Evolutionary conservation across 2,329 filamentous ascomycete genomes (phyloP), one percentile per base, ranked within the genome.

Genomic region (Nemania sp.): DNA sequence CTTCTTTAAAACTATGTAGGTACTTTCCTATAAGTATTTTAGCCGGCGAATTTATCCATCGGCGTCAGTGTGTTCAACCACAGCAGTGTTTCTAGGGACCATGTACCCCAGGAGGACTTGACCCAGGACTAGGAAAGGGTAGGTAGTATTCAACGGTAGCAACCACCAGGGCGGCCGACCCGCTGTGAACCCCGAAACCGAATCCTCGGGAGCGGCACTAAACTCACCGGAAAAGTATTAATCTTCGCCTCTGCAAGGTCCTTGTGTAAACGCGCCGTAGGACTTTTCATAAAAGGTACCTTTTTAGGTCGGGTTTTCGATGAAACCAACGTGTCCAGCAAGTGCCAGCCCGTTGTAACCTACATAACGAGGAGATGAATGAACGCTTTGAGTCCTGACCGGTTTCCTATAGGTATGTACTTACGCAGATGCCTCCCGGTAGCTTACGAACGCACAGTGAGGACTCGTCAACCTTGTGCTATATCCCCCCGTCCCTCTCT

Each of bases 171-270:
- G 29, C 22, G 49, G 45, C 57, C 15, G 32, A 67, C 52, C 27
- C 38, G 56, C 64, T 32, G 32, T 47, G 57, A 60, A 53, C 53
- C 61, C 54, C 27, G 20, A 67, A 65, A 62, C 64, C 64, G 45
- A 60, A 47, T 49, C 52, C 65, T 69, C 47, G 68, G 64, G 64
- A 64, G 52, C 49, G 53, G 43, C 61, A 60, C 60, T n/a, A 60
- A 59, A 56, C 7, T 24, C 20, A 18, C 13, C 47, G 47, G 22
- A 51, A 18, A 22, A 18, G 20, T 66, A 27, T 20, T 62, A 13
- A 38, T 54, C 22, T 32, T 66, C 58, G 56, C 32, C 47, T 62
- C 45, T 53, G 59, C 20, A 55, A 27, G 35, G 43, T 58, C 27
- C 26, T 35, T 57, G 24, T 64, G 20, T 49, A 52, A 55, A 20